These are phyloP conservation scores for Aspergillus hancockii DNA, from an alignment of 495 filamentous ascomycete genomes.

Conservation along the genomic window DNA sequence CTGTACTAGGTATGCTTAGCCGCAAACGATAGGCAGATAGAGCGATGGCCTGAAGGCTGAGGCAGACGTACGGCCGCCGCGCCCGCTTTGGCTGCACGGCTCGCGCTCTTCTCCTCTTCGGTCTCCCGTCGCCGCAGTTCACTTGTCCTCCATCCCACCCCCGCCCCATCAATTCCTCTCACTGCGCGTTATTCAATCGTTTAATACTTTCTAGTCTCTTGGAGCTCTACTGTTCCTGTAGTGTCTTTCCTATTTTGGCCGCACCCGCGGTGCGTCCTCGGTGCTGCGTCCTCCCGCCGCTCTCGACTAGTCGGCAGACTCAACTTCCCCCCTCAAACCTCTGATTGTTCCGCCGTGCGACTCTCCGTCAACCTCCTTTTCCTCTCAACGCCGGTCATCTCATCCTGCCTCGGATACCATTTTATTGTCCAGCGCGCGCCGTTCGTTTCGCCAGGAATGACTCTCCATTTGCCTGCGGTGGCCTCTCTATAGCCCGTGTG, in stretches of 20 bases:
- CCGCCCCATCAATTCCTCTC: slow-evolving; percentile 12
- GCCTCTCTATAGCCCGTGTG: slow-evolving; percentile 51
- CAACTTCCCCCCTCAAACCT: slow-evolving; percentile 37
- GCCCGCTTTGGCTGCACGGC: slow-evolving; percentile 15
- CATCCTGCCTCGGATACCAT: slow-evolving; percentile 25
- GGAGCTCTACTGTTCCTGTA: slow-evolving; percentile 13
- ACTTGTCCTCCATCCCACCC: slow-evolving; percentile 11
- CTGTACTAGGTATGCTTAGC: background rate
- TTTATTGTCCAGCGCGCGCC: slow-evolving; percentile 31
- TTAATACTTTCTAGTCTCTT: slow-evolving; percentile 22
- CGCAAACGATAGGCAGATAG: slow-evolving; percentile 15
- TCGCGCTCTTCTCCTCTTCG: slow-evolving; percentile 19
- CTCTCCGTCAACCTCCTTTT: slow-evolving; percentile 28
- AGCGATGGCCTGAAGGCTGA: slow-evolving; percentile 8
- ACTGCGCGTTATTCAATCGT: slow-evolving; percentile 15
- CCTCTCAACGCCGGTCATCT: slow-evolving; percentile 23
- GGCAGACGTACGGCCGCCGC: slow-evolving; percentile 12
- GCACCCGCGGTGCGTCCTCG: slow-evolving; percentile 39
- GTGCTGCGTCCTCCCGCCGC: slow-evolving; percentile 42
- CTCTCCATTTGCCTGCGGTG: slow-evolving; percentile 43
- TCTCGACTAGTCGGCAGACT: slow-evolving; percentile 29
- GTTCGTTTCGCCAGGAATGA: slow-evolving; percentile 47
- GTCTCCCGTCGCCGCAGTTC: slow-evolving; percentile 10
- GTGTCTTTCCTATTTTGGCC: slow-evolving; percentile 11
- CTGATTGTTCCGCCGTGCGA: slow-evolving; percentile 35